Evolutionary conservation across 495 filamentous ascomycete genomes (phyloP), one percentile per base, ranked within the genome.

Genomic region (Cairneyella variabilis): DNA sequence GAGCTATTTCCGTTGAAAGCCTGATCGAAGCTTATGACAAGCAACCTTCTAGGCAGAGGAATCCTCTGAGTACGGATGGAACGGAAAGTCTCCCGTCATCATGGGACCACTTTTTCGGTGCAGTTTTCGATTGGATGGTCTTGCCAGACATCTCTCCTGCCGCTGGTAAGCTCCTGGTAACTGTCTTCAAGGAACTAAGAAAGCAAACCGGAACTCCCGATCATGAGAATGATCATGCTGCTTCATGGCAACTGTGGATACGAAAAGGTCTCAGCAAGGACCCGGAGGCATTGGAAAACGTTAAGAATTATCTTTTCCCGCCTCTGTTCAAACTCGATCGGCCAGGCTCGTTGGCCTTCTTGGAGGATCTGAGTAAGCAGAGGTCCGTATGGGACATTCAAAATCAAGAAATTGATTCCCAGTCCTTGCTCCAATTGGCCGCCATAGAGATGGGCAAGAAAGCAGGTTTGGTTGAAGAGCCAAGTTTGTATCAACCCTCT

Each of bases 371-470:
- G 2, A 63, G 70, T 64, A 40, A 75, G 45, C 45, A 67, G 55
- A 51, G 55, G 69, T 14, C 65, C 71, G 63, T 71, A n/a, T 72
- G 69, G 48, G 58, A 64, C 3, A 68, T 67, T 37, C 66, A 72
- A 22, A 66, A 69, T 21, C 50, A 75, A 37, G 52, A 63, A 23
- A 22, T 56, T 18, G 74, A 78, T 14, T 76, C 85, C 47, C 75
- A 80, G 25, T 72, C 82, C 0, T 59, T 70, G 22, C 54, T 83
- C 43, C 69, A 89, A 12, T 78, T 90, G 51, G 78, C 83, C 39
- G 78, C 86, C 16, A 71, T 96, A 27, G 84, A 90, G 57, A 74
- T 84, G 10, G 90, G 86, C 14, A 95, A 93, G 71, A 89, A 91
- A 48, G 69, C 79, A 30, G 89, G 88, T 0, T 63, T 92, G 20